phyloP scores from a whole-genome alignment of 1,284 basidiomycete species.

The Gymnopus androsaceus region DNA sequence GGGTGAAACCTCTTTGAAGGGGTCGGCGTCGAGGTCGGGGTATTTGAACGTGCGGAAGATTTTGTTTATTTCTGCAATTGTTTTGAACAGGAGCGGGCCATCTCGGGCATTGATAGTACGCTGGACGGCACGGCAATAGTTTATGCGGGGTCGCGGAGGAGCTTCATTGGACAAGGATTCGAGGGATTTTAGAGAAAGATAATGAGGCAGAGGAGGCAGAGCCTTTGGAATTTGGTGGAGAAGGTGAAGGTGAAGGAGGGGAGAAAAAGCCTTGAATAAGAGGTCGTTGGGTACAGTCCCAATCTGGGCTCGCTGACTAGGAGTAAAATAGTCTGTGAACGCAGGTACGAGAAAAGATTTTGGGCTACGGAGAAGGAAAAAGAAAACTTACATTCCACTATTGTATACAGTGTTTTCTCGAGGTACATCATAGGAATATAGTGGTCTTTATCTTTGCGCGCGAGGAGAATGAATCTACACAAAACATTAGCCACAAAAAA shows the following conservation, averaged over 20 bases:
- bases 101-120: conserved; percentile 64
- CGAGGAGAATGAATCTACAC: conserved; percentile 70
- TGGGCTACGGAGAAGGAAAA: neutral
- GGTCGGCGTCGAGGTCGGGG: conserved; percentile 50
- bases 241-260: conserved; percentile 41
- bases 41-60: conserved; percentile 65
- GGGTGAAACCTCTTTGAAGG: conserved; percentile 40
- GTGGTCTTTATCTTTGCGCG: conserved; percentile 77
- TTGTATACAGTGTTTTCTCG: conserved; percentile 64
- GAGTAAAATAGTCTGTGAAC: conserved; percentile 66
- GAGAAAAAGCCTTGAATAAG: conserved; percentile 42
- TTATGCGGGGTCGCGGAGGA: conserved; percentile 29
- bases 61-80: conserved; percentile 58
- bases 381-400: conserved; percentile 58
- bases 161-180: conserved; percentile 1
- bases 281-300: conserved; percentile 60
- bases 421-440: conserved; percentile 78
- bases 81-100: conserved; percentile 68
- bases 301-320: conserved; percentile 61
- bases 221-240: conserved; percentile 28
- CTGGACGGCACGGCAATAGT: conserved; percentile 60
- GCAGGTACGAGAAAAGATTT: conserved; percentile 23
- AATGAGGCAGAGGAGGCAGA: conserved; percentile 22
- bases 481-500: no score
- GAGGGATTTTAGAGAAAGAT: conserved; percentile 15